Percentiles rank a stretch among this genome's conserved stretches.
Evolutionary conservation across 306 rosid species (phyloP).

Genomic region (Luffa aegyptiaca): DNA sequence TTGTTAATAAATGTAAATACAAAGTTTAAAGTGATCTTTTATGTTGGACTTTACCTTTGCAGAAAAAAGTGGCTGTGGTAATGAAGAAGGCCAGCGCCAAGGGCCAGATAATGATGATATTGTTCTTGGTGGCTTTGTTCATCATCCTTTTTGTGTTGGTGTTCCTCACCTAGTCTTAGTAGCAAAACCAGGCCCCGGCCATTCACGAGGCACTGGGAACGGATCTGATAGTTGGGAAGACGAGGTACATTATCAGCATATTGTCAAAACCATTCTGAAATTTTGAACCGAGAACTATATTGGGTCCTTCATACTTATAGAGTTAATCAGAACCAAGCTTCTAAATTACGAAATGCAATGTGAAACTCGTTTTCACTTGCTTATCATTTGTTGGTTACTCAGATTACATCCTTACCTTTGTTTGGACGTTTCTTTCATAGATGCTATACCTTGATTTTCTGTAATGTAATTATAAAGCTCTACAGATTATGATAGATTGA

Average conservation of each 20-base stretch:
- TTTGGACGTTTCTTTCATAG: neutral
- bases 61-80: constrained; percentile 89
- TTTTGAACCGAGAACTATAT: neutral
- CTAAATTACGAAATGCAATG: neutral
- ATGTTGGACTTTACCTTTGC: constrained; percentile 18
- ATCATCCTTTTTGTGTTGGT: constrained; percentile 82
- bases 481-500: neutral
- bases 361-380: neutral
- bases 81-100: constrained; percentile 93
- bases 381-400: neutral
- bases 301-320: neutral
- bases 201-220: neutral
- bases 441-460: neutral
- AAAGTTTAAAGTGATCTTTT: neutral
- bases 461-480: neutral
- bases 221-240: neutral
- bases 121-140: constrained; percentile 70
- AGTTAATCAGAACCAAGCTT: neutral
- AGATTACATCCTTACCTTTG: neutral
- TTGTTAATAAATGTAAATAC: neutral
- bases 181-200: neutral
- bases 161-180: constrained; percentile 59
- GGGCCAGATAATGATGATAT: constrained; percentile 85
- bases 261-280: neutral
- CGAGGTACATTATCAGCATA: neutral